Evolutionary conservation across 2,329 filamentous ascomycete species (phyloP), one percentile per base, ranked within the genome.

Genomic region (Phoma herbarum): DNA sequence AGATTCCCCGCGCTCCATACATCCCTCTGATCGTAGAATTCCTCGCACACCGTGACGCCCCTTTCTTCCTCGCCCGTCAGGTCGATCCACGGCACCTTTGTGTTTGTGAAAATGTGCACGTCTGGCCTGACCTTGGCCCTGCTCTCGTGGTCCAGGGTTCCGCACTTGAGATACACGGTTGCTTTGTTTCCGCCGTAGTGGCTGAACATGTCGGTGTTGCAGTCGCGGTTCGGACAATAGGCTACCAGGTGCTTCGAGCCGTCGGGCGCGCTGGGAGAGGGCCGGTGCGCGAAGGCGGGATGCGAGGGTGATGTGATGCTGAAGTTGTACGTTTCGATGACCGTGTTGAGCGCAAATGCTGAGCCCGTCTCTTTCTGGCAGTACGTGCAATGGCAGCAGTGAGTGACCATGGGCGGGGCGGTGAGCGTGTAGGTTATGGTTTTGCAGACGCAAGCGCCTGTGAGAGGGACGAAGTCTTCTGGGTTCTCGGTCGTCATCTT

Each of bases 311-410:
- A 70, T 18, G 70, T 23, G 70, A 78, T 64, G 14, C 56, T 61
- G 44, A 83, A 54, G 53, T 74, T 68, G 29, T 72, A 65, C 25
- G 76, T 63, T 63, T 83, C 81, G 65, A 82, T 77, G 57, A 80
- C 57, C 57, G 77, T 76, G 71, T 82, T 82, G 60, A 82, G 43
- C 28, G 51, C 70, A 52, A 73, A 76, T 49, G 70, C 74, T 41
- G 75, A 72, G 59, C 81, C 81, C 16, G 76, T 78, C 65, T 82
- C 79, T 52, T 74, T 77, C 64, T 83, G 81, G 71, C 82, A 83
- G 58, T 70, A 68, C 23, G 78, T 79, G 72, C 81, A 83, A 69
- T 82, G 78, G 70, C 81, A 83, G 75, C 77, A 80, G 66, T 83
- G 78, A 31, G 79, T 75, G 50, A 79, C 61, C 41, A 83, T 68